Percentiles rank a stretch among this genome's conserved stretches.
phyloP scores from a whole-genome alignment of 2,329 filamentous ascomycete species.

The Colletotrichum nymphaeae region DNA sequence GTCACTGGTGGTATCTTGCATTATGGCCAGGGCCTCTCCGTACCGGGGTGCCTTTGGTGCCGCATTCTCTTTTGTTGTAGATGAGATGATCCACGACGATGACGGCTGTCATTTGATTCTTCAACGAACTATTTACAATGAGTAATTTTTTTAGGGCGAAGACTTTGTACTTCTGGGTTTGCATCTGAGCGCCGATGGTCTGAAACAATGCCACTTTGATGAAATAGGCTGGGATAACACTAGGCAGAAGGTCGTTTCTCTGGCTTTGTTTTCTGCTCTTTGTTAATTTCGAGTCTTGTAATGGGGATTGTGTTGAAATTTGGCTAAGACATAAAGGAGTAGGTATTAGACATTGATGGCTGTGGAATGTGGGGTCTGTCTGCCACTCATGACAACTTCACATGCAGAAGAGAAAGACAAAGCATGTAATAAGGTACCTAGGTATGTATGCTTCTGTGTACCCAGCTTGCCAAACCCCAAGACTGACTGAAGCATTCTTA shows the following conservation, averaged over 20 bases:
- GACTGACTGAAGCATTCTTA: not conserved
- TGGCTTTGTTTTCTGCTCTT: not conserved
- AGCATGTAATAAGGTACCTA: too few species aligned
- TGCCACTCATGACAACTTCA: not conserved
- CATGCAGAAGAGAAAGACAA: not conserved
- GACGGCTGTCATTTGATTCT: conserved; percentile 3
- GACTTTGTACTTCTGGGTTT: not conserved
- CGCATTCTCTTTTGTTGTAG: conserved; percentile 6
- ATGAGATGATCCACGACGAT: not conserved
- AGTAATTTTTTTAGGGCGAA: not conserved
- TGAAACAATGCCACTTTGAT: not conserved
- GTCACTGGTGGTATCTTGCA: not conserved
- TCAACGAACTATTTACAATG: not conserved
- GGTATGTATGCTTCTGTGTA: too few species aligned
- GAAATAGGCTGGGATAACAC: not conserved
- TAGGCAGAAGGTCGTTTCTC: too few species aligned
- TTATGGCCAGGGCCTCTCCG: conserved; percentile 1
- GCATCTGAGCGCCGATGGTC: not conserved
- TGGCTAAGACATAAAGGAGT: too few species aligned
- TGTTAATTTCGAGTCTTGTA: not conserved
- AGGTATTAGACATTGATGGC: too few species aligned
- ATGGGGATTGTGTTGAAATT: not conserved
- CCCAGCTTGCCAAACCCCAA: not conserved
- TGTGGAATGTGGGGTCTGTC: too few species aligned
- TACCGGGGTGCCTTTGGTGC: not conserved